Base-by-base conservation (phyloP, 352 stramenopile species). In the Globisporangium orthogonon region DNA sequence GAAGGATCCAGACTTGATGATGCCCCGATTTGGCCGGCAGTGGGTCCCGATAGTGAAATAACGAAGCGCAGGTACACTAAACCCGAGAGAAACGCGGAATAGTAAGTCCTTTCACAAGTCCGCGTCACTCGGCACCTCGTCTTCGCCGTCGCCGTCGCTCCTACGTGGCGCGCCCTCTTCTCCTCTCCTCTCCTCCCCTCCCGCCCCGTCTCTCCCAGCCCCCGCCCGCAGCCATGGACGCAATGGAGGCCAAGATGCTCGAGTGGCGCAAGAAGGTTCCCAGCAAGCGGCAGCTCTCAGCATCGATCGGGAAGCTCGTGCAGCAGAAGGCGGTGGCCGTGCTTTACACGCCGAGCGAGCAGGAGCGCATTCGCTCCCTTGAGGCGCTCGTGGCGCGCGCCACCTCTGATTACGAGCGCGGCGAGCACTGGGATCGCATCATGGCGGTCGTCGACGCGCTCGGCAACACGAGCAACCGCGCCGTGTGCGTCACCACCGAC, bases 301-400 rank as follows among this genome's bases (percentile, higher is more conserved):
- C 73, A 7, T 74, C 73, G 9, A 55, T 92, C 50, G 81, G 74
- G 47, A 76, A 89, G 52, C 69, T 91, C 44, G 77, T 92, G 60
- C 83, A 92, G 73, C 77, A 92, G 60, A 92, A 92, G 56, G 76
- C 79, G 15, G 79, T 90, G 37, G 70, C 76, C 3, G 78, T 87
- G 53, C 63, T 89, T 37, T 92, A 89, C 67, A 86, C 77, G 54
- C 83, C 82, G 23, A 83, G 62, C 50, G 76, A 87, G 56, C 74
- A 88, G 51, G 75, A 89, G 53, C 79, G 78, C 53, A 90, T 92
- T 66, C 82, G 86, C 60, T 64, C 66, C 60, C 73, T 93, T 63
- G 83, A 76, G 2, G 78, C 89, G 35, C 69, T 89, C 49, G 88
- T 93, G 43, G 52, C 65, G 40, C 60, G 76, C 17, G 83, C 83